Conservation (phyloP, 192 early-diverging fungal species). For the Coemansia biformis region DNA sequence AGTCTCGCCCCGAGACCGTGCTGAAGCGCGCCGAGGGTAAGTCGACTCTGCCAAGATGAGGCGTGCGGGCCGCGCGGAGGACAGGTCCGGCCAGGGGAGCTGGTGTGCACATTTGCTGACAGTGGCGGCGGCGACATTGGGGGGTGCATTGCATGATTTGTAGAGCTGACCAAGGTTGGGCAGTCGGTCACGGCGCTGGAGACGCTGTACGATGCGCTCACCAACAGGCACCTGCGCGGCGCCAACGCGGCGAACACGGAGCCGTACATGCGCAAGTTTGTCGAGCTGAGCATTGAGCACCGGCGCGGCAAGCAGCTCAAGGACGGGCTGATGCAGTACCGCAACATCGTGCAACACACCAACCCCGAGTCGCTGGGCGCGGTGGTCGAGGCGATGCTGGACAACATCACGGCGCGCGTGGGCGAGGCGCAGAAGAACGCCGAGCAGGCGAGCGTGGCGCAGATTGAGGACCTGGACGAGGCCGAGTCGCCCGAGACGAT, state of each 20-base stretch:
- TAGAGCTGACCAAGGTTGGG: slow-evolving; percentile 67
- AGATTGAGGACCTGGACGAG: slow-evolving; percentile 93
- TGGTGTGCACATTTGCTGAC: no score
- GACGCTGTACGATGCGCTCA: slow-evolving; percentile 87
- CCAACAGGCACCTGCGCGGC: slow-evolving; percentile 81
- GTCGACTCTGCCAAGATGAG: no score
- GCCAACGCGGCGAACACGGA: slow-evolving; percentile 76
- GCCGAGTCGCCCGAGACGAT: slow-evolving; percentile 95
- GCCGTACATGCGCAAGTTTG: slow-evolving; percentile 90
- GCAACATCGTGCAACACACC: slow-evolving; percentile 96
- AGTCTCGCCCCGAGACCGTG: slow-evolving; percentile 71
- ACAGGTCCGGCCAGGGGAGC: no score
- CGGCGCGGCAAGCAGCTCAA: slow-evolving; percentile 87
- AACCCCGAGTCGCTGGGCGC: slow-evolving; percentile 84
- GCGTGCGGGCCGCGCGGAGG: no score
- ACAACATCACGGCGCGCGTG: slow-evolving; percentile 80
- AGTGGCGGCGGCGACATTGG: neutral
- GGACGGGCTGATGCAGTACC: slow-evolving; percentile 96
- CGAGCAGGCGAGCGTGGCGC: slow-evolving; percentile 77
- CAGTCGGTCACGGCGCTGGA: slow-evolving; percentile 79
- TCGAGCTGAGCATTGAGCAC: slow-evolving; percentile 83
- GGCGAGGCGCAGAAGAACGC: slow-evolving; percentile 86
- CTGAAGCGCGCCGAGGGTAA: slow-evolving; percentile 83
- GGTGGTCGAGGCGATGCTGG: slow-evolving; percentile 84
- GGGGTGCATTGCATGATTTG: slow-evolving; percentile 54